Evolutionary conservation across 2,329 filamentous ascomycete genomes (phyloP), one percentile per base, ranked within the genome.

Genomic region (Plenodomus biglobosus): DNA sequence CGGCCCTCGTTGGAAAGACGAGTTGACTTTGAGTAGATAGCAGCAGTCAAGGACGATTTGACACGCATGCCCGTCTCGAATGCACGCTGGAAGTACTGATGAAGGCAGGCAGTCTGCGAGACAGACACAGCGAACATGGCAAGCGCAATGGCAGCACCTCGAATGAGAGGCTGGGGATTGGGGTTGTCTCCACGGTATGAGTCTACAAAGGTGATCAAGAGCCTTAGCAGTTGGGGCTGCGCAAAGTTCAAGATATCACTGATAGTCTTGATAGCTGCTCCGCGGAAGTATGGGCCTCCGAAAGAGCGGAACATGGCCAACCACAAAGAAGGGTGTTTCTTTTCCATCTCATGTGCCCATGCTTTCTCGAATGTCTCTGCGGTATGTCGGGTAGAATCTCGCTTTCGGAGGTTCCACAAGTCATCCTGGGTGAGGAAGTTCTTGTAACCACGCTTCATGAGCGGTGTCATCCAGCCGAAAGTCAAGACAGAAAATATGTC

Each of bases 1-100:
- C 92, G 84, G 8, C 94, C 94, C 74, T 99, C 94, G 62, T 95
- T 97, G 4, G 92, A 97, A 16, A 99, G 79, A 55, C 84, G 86
- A 53, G 97, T 80, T 0, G 92, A 88, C 75, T 99, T 99, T 50
- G 86, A 83, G 72, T 99, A 99, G 56, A 99, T 97, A 48, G 91
- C 84, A 1, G 92, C 88, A 6, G 90, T 92, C 53, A 99, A 75
- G 2, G 91, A 87, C 35, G 90, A 88, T 76, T 96, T 97, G 75
- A 99, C 90, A 44, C 90, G 86, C 94, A 99, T 99, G 48, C 94
- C 94, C 3, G 90, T 92, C 64, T 95, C 89, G 64, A 99, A 99
- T 3, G 92, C 83, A 39, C 90, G 82, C 72, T 97, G 94, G 76
- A 99, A 99, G 70, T 99, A 99, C 75, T 99, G 95, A 70, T 99